Evolutionary conservation across 441 rosid species (phyloP).

Genomic region (Isatis lusitanica): DNA sequence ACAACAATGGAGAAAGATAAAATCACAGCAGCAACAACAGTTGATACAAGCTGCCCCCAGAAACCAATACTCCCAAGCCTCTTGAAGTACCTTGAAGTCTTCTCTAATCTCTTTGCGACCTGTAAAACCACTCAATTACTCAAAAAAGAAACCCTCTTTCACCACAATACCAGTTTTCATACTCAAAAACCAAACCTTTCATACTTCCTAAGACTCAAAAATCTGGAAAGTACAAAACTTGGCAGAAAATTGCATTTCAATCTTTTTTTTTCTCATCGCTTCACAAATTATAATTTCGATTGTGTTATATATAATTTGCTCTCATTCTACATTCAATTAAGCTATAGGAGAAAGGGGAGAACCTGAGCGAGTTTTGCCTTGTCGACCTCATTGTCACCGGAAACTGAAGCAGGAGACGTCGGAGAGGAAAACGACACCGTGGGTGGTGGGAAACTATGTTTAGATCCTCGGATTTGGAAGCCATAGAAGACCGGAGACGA

Average conservation of each 20-base stretch:
- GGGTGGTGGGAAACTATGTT: slow-evolving; percentile 26
- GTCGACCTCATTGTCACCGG: slow-evolving; percentile 57
- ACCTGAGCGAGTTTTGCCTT: slow-evolving; percentile 90
- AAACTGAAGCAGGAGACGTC: slow-evolving; percentile 44
- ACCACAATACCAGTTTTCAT: no score
- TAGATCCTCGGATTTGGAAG: slow-evolving; percentile 42
- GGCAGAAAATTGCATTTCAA: not conserved
- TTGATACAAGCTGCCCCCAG: slow-evolving; percentile 93
- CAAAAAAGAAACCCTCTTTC: slow-evolving; percentile 1
- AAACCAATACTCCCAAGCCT: slow-evolving; percentile 87
- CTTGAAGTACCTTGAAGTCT: slow-evolving; percentile 85
- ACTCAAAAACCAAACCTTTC: no score
- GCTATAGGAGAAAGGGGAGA: not conserved
- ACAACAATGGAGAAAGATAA: slow-evolving; percentile 76
- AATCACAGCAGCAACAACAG: slow-evolving; percentile 84
- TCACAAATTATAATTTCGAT: not conserved
- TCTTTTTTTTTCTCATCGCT: not conserved
- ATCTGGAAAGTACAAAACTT: no score
- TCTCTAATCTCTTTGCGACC: slow-evolving; percentile 93
- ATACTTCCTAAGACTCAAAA: no score
- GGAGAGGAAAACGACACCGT: slow-evolving; percentile 39
- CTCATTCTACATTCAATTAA: not conserved
- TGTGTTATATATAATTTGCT: not conserved
- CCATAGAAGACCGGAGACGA: slow-evolving; percentile 24
- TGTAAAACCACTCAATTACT: slow-evolving; percentile 31